These are phyloP conservation scores for Claviceps cyperi DNA, from an alignment of 2,329 filamentous ascomycete species.

Conservation along the genomic window DNA sequence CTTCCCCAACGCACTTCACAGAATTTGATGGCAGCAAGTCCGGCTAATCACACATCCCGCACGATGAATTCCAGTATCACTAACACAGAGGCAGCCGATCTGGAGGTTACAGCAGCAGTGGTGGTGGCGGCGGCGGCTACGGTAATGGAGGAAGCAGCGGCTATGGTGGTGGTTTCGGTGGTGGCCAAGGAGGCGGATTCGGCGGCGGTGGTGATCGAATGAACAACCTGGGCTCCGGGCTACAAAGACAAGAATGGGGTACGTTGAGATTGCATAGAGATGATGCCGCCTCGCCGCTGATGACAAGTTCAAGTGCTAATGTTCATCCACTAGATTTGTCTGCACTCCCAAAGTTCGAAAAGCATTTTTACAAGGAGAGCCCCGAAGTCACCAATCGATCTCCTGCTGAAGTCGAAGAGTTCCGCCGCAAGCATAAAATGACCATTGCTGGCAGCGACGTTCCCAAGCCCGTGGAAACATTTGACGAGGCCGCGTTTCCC, in stretches of 20 bases:
- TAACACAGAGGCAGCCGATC: constrained; percentile 32
- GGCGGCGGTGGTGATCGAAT: constrained; percentile 87
- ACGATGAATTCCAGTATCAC: constrained; percentile 7
- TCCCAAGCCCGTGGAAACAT: constrained; percentile 88
- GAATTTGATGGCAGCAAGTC: background rate
- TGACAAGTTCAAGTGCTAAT: constrained; percentile 1
- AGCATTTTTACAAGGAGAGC: constrained; percentile 98
- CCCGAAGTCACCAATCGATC: constrained; percentile 62
- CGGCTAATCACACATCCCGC: background rate
- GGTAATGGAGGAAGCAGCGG: constrained; percentile 18
- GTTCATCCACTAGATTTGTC: constrained; percentile 44
- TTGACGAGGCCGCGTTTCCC: constrained; percentile 95
- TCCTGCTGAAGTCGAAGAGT: constrained; percentile 68
- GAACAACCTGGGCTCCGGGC: constrained; percentile 72
- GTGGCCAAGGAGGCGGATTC: constrained; percentile 28
- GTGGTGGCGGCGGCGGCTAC: constrained; percentile 7
- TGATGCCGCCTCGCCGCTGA: background rate
- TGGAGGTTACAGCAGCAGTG: constrained; percentile 18
- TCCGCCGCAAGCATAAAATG: constrained; percentile 76
- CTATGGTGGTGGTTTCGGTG: constrained; percentile 20
- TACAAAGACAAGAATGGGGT: constrained; percentile 87
- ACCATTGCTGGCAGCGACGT: constrained; percentile 66
- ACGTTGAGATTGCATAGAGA: constrained; percentile 23
- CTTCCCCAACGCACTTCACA: background rate
- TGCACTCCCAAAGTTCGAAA: constrained; percentile 88